Percentiles rank a stretch among this genome's conserved stretches.
Evolutionary conservation across 2,329 filamentous ascomycete genomes (phyloP).

Genomic region (Pyricularia sp.): DNA sequence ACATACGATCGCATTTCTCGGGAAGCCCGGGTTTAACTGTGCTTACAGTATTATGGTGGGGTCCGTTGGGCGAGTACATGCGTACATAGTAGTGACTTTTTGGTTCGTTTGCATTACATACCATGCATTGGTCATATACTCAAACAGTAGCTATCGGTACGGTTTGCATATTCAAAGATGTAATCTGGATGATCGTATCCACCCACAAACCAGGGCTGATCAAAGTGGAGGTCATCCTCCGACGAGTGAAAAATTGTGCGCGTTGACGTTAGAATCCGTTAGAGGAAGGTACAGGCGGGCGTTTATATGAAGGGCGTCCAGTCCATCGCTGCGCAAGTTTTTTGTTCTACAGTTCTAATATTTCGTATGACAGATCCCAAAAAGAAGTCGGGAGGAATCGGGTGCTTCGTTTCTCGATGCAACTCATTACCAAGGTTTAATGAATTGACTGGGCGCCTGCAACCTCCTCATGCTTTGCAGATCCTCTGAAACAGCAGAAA

Average conservation of each 20-base stretch:
- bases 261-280: neutral
- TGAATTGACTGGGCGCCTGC: neutral
- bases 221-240: neutral
- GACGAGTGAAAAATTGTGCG: neutral
- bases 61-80: neutral
- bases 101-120: neutral
- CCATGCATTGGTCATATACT: neutral
- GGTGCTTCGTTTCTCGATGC: neutral
- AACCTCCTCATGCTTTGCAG: neutral
- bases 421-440: neutral
- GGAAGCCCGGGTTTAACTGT: neutral
- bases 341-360: neutral
- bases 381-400: neutral
- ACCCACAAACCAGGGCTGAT: neutral
- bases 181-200: no score
- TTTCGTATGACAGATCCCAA: neutral
- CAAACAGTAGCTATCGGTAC: neutral
- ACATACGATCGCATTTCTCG: neutral
- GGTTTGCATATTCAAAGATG: no score
- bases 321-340: neutral
- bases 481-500: neutral
- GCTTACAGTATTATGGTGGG: neutral
- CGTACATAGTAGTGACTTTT: neutral
- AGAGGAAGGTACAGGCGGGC: no score
- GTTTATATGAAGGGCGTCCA: no score